Conservation (phyloP, 495 filamentous ascomycete genomes). For the Tuber borchii region DNA sequence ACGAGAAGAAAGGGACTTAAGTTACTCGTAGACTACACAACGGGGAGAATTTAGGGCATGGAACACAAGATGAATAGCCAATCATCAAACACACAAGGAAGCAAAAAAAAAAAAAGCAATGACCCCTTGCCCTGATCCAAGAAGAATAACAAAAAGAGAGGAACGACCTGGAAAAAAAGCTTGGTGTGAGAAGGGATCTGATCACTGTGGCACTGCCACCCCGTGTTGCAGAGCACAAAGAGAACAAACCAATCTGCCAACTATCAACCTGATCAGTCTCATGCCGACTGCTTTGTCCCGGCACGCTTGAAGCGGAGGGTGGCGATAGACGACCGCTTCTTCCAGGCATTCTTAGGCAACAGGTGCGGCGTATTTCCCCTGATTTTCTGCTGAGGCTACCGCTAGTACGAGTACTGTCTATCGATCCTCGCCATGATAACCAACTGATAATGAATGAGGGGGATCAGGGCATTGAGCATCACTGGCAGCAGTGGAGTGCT, state of each 20-base stretch:
- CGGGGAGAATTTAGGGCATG: not conserved
- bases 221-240: not conserved
- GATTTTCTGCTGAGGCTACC: not conserved
- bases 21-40: not conserved
- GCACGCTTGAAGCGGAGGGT: too few species aligned
- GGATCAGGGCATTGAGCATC: not conserved
- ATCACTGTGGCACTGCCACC: not conserved
- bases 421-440: not conserved
- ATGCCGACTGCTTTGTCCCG: too few species aligned
- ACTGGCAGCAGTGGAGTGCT: not conserved
- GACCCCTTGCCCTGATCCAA: not conserved
- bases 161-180: not conserved
- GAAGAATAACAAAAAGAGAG: not conserved
- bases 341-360: not conserved
- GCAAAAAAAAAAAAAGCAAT: not conserved
- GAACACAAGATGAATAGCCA: not conserved
- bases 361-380: not conserved
- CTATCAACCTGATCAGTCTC: too few species aligned
- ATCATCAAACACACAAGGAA: not conserved
- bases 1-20: not conserved
- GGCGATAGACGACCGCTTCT: too few species aligned
- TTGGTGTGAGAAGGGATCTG: conserved; percentile 1
- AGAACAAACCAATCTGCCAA: not conserved
- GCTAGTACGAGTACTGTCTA: not conserved
- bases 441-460: not conserved